Evolutionary conservation across 1,139 yeast species (phyloP), one percentile per base, ranked within the genome.

Genomic region (Blastobotrys persicus): DNA sequence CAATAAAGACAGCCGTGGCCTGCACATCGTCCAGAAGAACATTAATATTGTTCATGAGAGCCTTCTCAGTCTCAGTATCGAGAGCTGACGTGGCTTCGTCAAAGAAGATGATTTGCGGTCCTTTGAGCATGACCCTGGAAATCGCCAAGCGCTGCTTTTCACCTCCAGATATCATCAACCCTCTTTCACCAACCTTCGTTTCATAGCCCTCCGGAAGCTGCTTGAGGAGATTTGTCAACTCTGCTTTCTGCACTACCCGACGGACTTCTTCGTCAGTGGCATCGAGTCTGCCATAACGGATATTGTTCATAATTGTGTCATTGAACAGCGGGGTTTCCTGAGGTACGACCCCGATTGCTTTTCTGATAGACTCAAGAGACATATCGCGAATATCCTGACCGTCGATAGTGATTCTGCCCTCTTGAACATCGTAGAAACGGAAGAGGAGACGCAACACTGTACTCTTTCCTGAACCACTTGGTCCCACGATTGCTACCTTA

Each of bases 141-240:
- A 92, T 88, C 0, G 98, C 98, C 48, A 92, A 74, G 55, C 99
- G 75, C 68, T 92, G 99, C 65, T 94, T 91, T 67, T 92, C 98
- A 50, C 99, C 99, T 12, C 99, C 98, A 9, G 97, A 88, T 44
- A 92, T 89, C 98, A 92, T 92, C 78, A 92, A 77, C 18, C 99
- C 98, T 59, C 99, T 75, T 68, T 94, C 99, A 45, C 99, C 99
- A n/a, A 92, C 98, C 49, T 87, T 75, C 0, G 98, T 92, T 33
- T 84, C 73, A 41, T 78, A 73, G 1, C 97, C 97, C 12, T 87
- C 86, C 0, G 98, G 98, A 43, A 92, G 71, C 45, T 84, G 88
- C 4, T 68, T 61, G 17, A 94, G 76, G 42, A 91, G 71, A 17
- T 70, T 68, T 51, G 80, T 79, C 51, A 92, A 74, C 61, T 86